Percentiles rank a stretch among this genome's conserved stretches.
phyloP scores from a whole-genome alignment of 164 flowering plant species.

The Berberis thunbergii region DNA sequence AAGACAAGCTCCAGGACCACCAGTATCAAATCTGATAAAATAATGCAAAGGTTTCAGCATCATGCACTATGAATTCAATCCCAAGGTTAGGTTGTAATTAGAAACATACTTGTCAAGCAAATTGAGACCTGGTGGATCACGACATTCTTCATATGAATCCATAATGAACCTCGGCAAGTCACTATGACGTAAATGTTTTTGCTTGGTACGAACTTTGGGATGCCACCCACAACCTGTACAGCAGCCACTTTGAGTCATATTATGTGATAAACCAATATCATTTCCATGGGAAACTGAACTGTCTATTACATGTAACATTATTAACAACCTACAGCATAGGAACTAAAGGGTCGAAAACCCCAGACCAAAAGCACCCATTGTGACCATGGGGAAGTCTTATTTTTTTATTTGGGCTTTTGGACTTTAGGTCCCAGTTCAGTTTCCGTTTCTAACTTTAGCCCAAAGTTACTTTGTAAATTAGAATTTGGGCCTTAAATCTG shows the following conservation, averaged over 20 bases:
- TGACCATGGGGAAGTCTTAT: too few species aligned
- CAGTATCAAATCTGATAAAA: constrained; percentile 63
- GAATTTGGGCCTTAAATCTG: too few species aligned
- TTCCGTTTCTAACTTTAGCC: too few species aligned
- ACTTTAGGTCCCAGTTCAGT: too few species aligned
- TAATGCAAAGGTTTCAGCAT: constrained; percentile 1
- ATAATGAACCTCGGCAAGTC: constrained; percentile 77
- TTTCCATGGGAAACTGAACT: too few species aligned
- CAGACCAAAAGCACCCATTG: too few species aligned
- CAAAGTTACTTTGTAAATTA: too few species aligned
- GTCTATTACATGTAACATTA: too few species aligned
- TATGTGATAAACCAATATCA: background rate
- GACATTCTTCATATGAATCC: constrained; percentile 88
- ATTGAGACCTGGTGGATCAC: constrained; percentile 72
- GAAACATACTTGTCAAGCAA: constrained; percentile 74
- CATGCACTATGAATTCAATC: background rate
- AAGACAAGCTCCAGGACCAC: constrained; percentile 81
- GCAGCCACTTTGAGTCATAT: constrained; percentile 14
- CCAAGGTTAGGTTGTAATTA: background rate
- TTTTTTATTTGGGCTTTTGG: too few species aligned
- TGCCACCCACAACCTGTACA: constrained; percentile 92
- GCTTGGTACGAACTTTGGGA: constrained; percentile 38
- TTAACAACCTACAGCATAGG: too few species aligned
- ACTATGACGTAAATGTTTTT: constrained; percentile 57
- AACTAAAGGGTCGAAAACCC: too few species aligned